Evolutionary conservation across 768 basidiomycete genomes (phyloP).

Genomic region (Pisolithus albus): DNA sequence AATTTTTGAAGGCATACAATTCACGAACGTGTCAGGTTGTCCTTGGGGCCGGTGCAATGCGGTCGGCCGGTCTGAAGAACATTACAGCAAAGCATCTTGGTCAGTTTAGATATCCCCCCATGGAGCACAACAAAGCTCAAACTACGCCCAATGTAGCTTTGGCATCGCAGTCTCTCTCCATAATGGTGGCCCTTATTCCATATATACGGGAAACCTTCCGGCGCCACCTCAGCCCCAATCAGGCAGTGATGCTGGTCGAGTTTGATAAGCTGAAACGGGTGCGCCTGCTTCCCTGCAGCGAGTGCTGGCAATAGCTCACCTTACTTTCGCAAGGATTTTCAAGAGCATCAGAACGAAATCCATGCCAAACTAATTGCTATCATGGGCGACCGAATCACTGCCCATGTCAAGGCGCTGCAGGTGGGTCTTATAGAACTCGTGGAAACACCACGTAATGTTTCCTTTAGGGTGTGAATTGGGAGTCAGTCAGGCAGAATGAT

Average conservation of each 20-base stretch:
- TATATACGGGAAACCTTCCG: conserved; percentile 94
- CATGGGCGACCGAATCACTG: conserved; percentile 89
- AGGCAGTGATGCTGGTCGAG: conserved; percentile 94
- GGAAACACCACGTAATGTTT: conserved; percentile 1
- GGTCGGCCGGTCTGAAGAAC: conserved; percentile 93
- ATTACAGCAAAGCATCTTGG: conserved; percentile 98
- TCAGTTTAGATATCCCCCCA: conserved; percentile 27
- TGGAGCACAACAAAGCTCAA: conserved; percentile 6
- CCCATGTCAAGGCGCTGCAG: conserved; percentile 79
- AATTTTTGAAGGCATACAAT: conserved; percentile 96
- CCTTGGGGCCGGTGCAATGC: conserved; percentile 97
- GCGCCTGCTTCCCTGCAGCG: conserved; percentile 22
- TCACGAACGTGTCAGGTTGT: conserved; percentile 98
- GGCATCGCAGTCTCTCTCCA: conserved; percentile 91
- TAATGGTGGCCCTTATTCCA: conserved; percentile 90
- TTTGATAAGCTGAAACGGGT: conserved; percentile 98
- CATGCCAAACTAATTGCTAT: conserved; percentile 96
- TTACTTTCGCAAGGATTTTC: conserved; percentile 64
- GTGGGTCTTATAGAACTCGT: conserved; percentile 32
- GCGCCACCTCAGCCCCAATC: conserved; percentile 87
- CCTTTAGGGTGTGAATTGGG: conserved; percentile 73
- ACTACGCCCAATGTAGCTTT: conserved; percentile 49
- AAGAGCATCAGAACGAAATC: conserved; percentile 99
- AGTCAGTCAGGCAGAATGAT: conserved; percentile 48
- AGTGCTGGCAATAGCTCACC: neutral